Evolutionary conservation across 805 yeast genomes (phyloP), one percentile per base, ranked within the genome.

Genomic region (Starmerella davenportii): DNA sequence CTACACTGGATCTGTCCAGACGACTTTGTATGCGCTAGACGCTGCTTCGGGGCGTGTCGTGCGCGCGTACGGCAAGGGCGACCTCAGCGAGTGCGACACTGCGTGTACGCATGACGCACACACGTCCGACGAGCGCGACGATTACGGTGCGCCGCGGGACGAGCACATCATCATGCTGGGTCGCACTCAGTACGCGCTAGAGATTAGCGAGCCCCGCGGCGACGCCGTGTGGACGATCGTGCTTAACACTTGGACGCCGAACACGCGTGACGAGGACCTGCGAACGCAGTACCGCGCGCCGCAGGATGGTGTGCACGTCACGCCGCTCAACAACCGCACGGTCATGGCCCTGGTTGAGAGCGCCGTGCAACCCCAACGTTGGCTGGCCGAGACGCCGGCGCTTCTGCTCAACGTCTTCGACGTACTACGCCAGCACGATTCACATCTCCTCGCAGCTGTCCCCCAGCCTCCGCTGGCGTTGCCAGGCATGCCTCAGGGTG

Each of bases 181-280:
- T 11, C 47, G 58, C 20, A 56, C 59, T 35, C 64, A 62, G 40
- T 62, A 58, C 42, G 47, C 50, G 11, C 51, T 62, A 14, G 58
- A 59, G 30, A 87, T 90, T n/a, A 30, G 27, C 21, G 68, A 71
- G 43, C 72, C 72, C 43, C 60, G 76, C 0, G 69, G 75, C 2
- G 38, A 39, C 7, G 40, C 43, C 13, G 48, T 40, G 5, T 85
- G 95, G 90, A 79, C 82, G 51, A 79, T 90, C 15, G 74, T 85
- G 0, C 84, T 78, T 52, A 67, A 92, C 1, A 68, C 76, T 28
- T 90, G 95, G 95, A 92, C 90, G 8, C 93, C 93, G 34, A 87
- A 87, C 55, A 74, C 80, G 46, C 62, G 84, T 38, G 93, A 87
- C 55, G 61, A 60, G 32, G 76, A 71, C 47, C 58, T 71, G 36